Percentiles rank a stretch among this genome's conserved stretches.
Conservation (phyloP, 179 eudicot genomes). For the Silene coronaria region DNA sequence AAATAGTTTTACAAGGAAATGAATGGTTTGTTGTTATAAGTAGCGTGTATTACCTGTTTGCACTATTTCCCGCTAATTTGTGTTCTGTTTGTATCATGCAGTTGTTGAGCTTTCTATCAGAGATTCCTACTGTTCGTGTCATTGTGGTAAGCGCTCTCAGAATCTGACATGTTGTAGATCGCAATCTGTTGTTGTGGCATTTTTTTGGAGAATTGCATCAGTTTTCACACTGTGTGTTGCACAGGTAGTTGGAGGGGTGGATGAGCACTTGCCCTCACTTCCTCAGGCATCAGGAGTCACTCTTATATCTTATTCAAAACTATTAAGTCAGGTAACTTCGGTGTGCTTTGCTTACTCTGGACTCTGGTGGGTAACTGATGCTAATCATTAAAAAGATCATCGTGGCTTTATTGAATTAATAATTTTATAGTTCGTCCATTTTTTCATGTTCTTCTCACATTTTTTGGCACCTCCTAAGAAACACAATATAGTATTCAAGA, state of each 20-base stretch:
- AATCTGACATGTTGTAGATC: constrained; percentile 1
- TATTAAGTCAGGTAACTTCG: constrained; percentile 60
- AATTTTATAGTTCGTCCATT: neutral
- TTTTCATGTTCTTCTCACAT: neutral
- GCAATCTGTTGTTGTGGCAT: neutral
- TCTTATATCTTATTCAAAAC: constrained; percentile 59
- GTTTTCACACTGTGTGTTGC: constrained; percentile 1
- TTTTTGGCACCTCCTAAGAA: no score
- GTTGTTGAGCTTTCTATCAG: constrained; percentile 75
- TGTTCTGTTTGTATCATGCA: constrained; percentile 21
- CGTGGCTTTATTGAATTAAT: neutral
- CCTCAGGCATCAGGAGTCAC: constrained; percentile 62
- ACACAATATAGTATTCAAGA: no score
- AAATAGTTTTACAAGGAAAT: neutral
- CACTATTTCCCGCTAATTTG: constrained; percentile 3
- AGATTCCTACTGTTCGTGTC: constrained; percentile 68
- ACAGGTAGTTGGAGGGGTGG: constrained; percentile 88
- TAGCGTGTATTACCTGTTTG: neutral
- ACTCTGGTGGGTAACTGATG: neutral
- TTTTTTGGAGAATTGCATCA: neutral
- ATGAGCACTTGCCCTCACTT: constrained; percentile 84
- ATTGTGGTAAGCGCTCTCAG: constrained; percentile 63
- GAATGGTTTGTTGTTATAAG: neutral
- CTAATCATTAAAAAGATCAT: neutral
- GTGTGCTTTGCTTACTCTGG: neutral